phyloP scores from a whole-genome alignment of 2,329 filamentous ascomycete species.

The Chalaropsis ovoidea region DNA sequence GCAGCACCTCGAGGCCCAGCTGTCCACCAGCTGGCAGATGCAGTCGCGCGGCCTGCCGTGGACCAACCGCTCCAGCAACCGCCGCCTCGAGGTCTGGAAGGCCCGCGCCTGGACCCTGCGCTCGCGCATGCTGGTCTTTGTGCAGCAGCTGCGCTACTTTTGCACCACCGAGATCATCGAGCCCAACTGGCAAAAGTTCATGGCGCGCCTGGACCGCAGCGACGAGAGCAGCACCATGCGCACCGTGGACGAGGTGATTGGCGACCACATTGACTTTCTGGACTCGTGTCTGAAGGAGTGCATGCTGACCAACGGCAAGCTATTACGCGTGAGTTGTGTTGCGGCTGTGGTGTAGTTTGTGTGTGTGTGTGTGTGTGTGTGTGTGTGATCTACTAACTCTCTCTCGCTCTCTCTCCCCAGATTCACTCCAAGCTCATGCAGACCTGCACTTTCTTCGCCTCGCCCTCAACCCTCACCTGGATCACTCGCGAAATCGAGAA shows the following conservation, averaged over 20 bases:
- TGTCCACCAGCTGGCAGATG: conserved; percentile 81
- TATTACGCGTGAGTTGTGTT: conserved; percentile 61
- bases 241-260: conserved; percentile 96
- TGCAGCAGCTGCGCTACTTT: conserved; percentile 93
- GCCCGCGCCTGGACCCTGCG: conserved; percentile 82
- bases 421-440: conserved; percentile 96
- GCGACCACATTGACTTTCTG: conserved; percentile 95
- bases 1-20: conserved; percentile 76
- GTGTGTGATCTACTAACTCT: conserved; percentile 6
- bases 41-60: conserved; percentile 73
- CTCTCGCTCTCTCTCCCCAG: conserved; percentile 38
- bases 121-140: conserved; percentile 90
- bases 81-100: conserved; percentile 81
- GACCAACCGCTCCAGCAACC: conserved; percentile 66
- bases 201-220: conserved; percentile 66
- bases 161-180: conserved; percentile 96
- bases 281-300: conserved; percentile 98
- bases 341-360: background rate
- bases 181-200: conserved; percentile 90
- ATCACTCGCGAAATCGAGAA: conserved; percentile 76
- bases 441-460: conserved; percentile 87
- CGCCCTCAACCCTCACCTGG: conserved; percentile 62
- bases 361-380: too few relatives aligned
- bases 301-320: conserved; percentile 94
- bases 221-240: conserved; percentile 39